Evolutionary conservation across 805 yeast species (phyloP), one percentile per base, ranked within the genome.

Genomic region (Ogataea dorogensis): DNA sequence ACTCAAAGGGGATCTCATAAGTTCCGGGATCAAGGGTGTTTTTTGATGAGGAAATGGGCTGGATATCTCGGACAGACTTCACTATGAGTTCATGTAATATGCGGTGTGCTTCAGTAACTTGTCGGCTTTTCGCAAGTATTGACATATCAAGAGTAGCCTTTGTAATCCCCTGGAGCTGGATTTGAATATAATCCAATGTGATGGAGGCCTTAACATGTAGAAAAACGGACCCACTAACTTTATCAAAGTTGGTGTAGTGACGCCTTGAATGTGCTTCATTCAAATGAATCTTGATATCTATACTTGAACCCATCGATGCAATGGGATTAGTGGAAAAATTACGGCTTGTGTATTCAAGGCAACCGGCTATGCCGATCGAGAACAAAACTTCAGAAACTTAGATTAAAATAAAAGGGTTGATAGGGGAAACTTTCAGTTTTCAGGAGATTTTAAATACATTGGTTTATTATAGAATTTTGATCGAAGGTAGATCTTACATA

Each of bases 111-210:
- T 28, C 31, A 5, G 14, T 14, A 10, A 8, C 10, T 11, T 17
- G 17, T 17, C 11, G 17, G 7, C 22, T 15, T n/a, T 18, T 28
- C 5, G 4, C 10, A 4, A 10, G 18, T 16, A n/a, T n/a, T 17
- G 7, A 8, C 9, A 68, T 47, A 8, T 42, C 45, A 13, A 75
- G 41, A 31, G 53, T 56, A 0, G 77, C 58, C 24, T 51, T 53
- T 8, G 77, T 54, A 1, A 70, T 53, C 1, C 80, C 82, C 46
- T 73, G 73, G 11, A 75, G 56, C 46, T 75, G 75, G 28, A 75
- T 78, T 42, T 69, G 73, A 24, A 76, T 68, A 43, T 63, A 63
- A 24, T 65, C 65, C 23, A 76, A 54, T 2, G 71, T 50, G n/a
- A 71, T 58, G 8, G 75, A 64, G 3, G 64, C 53, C 7, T 65